Conservation (phyloP, 257 asterid genomes). For the Solanum dulcamara region DNA sequence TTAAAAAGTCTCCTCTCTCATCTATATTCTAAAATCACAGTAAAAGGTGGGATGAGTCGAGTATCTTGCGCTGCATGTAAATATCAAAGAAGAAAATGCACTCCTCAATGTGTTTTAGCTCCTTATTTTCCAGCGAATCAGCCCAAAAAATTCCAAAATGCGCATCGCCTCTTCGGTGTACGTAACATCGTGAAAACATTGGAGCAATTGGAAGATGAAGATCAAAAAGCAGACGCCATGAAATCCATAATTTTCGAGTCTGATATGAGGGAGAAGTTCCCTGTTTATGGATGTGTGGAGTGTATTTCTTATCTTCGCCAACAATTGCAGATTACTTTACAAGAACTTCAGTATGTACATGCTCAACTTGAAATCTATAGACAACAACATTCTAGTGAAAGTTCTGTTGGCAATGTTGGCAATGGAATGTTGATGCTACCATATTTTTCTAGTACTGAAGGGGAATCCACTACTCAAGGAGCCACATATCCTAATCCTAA, state of each 20-base stretch:
- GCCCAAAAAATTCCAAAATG: constrained; percentile 38
- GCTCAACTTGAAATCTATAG: constrained; percentile 12
- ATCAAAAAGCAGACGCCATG: constrained; percentile 51
- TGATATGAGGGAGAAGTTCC: constrained; percentile 35
- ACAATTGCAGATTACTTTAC: constrained; percentile 2
- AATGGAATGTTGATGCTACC: not conserved
- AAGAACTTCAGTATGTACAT: constrained; percentile 19
- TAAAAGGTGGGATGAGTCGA: constrained; percentile 30
- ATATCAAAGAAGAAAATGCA: constrained; percentile 50
- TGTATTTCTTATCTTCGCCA: constrained; percentile 21
- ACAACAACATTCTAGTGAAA: constrained; percentile 6
- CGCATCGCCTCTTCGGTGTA: constrained; percentile 60
- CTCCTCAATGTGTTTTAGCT: constrained; percentile 40
- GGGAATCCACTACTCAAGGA: not conserved
- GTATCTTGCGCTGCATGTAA: constrained; percentile 83
- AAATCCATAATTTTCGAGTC: constrained; percentile 56
- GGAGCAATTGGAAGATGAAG: not conserved
- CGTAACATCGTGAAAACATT: constrained; percentile 33
- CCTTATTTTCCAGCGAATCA: constrained; percentile 57
- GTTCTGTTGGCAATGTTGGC: not conserved
- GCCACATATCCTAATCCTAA: not conserved
- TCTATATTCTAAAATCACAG: constrained; percentile 15
- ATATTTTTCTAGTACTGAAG: not conserved
- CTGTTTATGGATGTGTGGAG: constrained; percentile 37
- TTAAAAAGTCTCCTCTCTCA: not conserved